Conservation (phyloP, 1,284 basidiomycete species). For the Pseudozyma flocculosa region DNA sequence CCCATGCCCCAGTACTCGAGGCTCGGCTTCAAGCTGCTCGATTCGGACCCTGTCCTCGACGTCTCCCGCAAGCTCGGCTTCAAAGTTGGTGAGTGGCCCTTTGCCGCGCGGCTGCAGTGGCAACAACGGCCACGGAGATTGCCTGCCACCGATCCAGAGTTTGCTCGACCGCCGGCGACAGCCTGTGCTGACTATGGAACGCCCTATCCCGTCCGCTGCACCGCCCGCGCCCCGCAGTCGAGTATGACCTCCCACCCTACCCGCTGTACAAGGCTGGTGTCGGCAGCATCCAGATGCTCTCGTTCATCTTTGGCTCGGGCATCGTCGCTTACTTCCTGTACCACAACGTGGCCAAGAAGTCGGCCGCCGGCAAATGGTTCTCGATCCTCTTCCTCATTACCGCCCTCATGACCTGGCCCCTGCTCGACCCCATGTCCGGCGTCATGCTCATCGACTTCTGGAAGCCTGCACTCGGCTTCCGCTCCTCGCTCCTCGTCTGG, state of each 20-base stretch:
- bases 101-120: too few species aligned
- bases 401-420: constrained; percentile 43
- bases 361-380: constrained; percentile 27
- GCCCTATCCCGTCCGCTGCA: too few species aligned
- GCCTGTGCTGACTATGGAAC: too few species aligned
- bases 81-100: constrained; percentile 11
- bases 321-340: constrained; percentile 45
- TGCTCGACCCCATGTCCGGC: constrained; percentile 40
- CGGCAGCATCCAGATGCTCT: constrained; percentile 28
- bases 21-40: constrained; percentile 37
- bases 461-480: constrained; percentile 54
- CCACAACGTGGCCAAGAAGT: constrained; percentile 36
- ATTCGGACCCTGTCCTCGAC: constrained; percentile 25
- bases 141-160: too few species aligned
- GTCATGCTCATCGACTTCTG: constrained; percentile 53
- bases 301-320: constrained; percentile 39
- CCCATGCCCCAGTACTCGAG: constrained; percentile 27
- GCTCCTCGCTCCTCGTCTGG: constrained; percentile 50
- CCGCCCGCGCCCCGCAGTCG: constrained; percentile 15
- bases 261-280: constrained; percentile 27
- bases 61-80: constrained; percentile 12
- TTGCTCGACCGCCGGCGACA: too few species aligned
- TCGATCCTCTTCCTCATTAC: constrained; percentile 36
- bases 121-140: too few species aligned
- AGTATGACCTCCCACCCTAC: constrained; percentile 48